Base-by-base conservation (phyloP, 805 yeast species). In the Naumovozyma baii region DNA sequence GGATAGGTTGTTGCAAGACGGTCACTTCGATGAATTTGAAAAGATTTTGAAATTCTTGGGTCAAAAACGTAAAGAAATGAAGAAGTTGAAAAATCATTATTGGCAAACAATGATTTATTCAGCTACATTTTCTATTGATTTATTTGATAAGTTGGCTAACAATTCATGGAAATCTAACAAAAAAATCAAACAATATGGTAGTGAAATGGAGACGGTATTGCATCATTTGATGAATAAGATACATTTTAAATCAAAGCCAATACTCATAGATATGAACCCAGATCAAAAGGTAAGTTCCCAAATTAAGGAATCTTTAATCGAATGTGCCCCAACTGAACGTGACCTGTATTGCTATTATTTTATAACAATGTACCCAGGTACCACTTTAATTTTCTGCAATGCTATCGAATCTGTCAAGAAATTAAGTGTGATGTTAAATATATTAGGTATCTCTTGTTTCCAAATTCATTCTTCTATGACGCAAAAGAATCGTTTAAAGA, bases 331-430 rank as follows among this genome's bases (percentile, higher is more conserved):
- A 12, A 70, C 76, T 38, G 96, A 90, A 54, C 77, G 96, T 63
- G 98, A 92, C 57, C 69, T 90, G 43, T 86, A 80, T 66, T 66
- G 87, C 15, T 92, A 92, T 64, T 92, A 92, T 61, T 90, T 92
- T 62, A 56, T 87, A 22, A 64, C 83, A 44, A 73, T 83, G 69
- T 92, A 83, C 54, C 90, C 95, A 1, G 97, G 96, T 2, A 72
- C 85, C 15, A 83, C 96, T 0, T 69, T 92, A 37, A 90, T 90
- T 3, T 92, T 92, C 58, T 88, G 95, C 47, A 92, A 92, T 62
- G 79, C 94, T n/a, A 88, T 92, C 52, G 96, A 90, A 52, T 78
- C 95, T 0, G 97, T 90, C 36, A 86, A 87, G 58, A 76, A 96
- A 47, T 59, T 92, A 26, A 81, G 78, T 9, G 90, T 90, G 5